Evolutionary conservation across 495 filamentous ascomycete genomes (phyloP).

Genomic region (Xylaria venustula): DNA sequence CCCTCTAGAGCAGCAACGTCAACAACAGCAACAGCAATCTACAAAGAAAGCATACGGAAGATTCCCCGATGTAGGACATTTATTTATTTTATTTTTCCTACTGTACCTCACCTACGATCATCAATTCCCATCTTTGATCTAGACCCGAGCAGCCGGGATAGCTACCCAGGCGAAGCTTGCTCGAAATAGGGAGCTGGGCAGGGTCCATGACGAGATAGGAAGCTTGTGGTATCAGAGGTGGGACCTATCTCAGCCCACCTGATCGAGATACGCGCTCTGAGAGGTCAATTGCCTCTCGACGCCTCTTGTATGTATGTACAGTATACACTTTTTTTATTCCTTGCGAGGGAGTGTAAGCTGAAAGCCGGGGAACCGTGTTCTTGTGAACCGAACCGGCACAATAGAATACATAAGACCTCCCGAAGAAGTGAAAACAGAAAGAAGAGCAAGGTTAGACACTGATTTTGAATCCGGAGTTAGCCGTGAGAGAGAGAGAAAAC

Average conservation of each 20-base stretch:
- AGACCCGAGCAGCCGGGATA: constrained; percentile 10
- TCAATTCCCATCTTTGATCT: constrained; percentile 1
- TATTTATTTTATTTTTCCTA: background rate
- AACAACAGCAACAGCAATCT: background rate
- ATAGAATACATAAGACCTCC: too few species aligned
- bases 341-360: too few species aligned
- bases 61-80: background rate
- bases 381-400: too few species aligned
- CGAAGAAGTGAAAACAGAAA: too few species aligned
- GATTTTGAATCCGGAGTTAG: too few species aligned
- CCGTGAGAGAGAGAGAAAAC: too few species aligned
- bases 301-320: background rate
- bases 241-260: background rate
- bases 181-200: constrained; percentile 9
- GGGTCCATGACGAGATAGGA: constrained; percentile 2
- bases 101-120: background rate
- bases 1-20: background rate
- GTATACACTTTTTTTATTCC: too few species aligned
- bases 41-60: background rate
- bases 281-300: constrained; percentile 8
- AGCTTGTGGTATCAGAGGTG: background rate
- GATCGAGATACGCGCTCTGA: constrained; percentile 12
- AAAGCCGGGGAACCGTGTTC: too few species aligned
- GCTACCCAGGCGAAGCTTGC: background rate
- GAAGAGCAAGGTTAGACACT: too few species aligned